These are phyloP conservation scores for Penicillium nucicola DNA, from an alignment of 495 filamentous ascomycete species.

Conservation along the genomic window DNA sequence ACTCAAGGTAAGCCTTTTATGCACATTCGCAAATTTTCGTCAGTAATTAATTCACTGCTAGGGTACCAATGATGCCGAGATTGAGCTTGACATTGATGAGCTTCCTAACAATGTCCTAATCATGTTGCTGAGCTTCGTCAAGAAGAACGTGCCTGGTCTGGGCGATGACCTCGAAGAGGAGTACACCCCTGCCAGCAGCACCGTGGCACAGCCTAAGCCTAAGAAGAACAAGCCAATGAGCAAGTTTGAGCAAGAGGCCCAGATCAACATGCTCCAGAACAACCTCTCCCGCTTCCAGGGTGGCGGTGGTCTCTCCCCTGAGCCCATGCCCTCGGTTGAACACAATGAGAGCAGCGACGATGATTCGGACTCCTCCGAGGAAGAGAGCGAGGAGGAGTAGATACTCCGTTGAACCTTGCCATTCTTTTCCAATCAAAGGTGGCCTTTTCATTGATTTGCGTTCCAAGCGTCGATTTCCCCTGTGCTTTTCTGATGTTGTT, in stretches of 20 bases:
- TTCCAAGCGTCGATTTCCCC: constrained; percentile 22
- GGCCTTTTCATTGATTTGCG: constrained; percentile 21
- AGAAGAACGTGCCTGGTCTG: constrained; percentile 59
- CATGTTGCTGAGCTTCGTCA: constrained; percentile 74
- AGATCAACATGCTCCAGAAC: constrained; percentile 73
- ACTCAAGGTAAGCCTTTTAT: constrained; percentile 55
- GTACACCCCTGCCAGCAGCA: constrained; percentile 37
- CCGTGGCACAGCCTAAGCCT: constrained; percentile 56
- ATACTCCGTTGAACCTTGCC: constrained; percentile 3
- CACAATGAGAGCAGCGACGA: constrained; percentile 49
- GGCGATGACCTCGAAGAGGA: constrained; percentile 48
- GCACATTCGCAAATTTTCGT: constrained; percentile 13
- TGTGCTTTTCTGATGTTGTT: background rate
- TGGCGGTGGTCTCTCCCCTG: constrained; percentile 36
- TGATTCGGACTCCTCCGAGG: constrained; percentile 48
- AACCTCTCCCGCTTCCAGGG: constrained; percentile 49
- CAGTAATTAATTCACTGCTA: constrained; percentile 12
- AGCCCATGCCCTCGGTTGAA: constrained; percentile 44
- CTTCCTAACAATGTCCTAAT: constrained; percentile 70
- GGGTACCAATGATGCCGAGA: constrained; percentile 75
- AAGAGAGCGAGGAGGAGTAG: constrained; percentile 57
- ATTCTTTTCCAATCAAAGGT: background rate
- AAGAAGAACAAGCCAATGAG: constrained; percentile 99
- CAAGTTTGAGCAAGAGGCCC: constrained; percentile 85
- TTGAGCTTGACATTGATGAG: constrained; percentile 88